Evolutionary conservation across 2,329 filamentous ascomycete species (phyloP).

Genomic region (Trichoderma sp.): DNA sequence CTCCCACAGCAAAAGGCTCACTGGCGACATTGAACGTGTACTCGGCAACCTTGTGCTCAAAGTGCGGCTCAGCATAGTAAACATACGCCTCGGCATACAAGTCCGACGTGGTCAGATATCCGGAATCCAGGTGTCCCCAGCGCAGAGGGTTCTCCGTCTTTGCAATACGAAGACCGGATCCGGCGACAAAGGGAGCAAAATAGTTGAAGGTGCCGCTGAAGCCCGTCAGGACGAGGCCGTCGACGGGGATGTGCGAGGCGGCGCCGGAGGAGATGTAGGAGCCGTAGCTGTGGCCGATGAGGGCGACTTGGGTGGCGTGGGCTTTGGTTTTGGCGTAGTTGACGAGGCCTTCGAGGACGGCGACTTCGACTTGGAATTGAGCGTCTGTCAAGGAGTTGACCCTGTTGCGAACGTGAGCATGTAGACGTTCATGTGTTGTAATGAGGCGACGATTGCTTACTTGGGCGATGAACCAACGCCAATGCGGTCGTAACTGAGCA

Average conservation of each 20-base stretch:
- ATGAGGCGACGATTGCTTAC: not conserved
- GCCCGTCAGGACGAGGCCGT: constrained; percentile 9
- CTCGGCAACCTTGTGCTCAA: constrained; percentile 17
- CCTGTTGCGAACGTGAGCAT: not conserved
- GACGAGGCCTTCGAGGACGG: constrained; percentile 15
- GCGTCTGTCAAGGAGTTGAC: constrained; percentile 17
- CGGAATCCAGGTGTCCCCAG: constrained; percentile 8
- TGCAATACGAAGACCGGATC: not conserved
- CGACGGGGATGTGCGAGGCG: not conserved
- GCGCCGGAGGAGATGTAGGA: constrained; percentile 18
- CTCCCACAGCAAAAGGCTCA: constrained; percentile 12
- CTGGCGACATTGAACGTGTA: constrained; percentile 10
- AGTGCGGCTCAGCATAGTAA: constrained; percentile 9
- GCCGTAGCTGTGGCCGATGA: constrained; percentile 16
- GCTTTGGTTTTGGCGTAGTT: constrained; percentile 15
- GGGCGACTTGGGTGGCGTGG: not conserved
- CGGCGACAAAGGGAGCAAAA: constrained; percentile 10
- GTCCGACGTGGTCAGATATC: constrained; percentile 14
- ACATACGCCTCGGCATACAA: constrained; percentile 12
- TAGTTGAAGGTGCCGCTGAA: constrained; percentile 15
- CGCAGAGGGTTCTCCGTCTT: not conserved
- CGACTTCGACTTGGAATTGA: constrained; percentile 22
- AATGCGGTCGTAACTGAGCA: constrained; percentile 20
- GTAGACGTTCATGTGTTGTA: not conserved
- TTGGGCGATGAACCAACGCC: constrained; percentile 15